Percentiles rank a stretch among this genome's conserved stretches.
Conservation (phyloP, 768 basidiomycete genomes). For the Amanita jacksonii region DNA sequence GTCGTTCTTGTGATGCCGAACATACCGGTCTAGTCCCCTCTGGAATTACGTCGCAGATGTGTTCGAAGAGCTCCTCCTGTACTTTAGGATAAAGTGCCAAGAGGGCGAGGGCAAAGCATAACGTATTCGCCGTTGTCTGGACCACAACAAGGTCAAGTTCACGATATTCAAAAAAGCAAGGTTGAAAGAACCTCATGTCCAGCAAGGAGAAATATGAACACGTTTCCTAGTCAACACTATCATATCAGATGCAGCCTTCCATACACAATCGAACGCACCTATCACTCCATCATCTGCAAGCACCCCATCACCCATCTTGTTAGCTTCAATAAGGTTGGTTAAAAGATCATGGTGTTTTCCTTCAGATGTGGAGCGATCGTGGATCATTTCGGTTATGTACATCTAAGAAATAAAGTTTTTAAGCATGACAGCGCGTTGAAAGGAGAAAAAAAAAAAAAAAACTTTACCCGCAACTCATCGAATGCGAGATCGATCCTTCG, state of each 20-base stretch:
- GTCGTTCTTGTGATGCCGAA: neutral
- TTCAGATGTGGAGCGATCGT: slow-evolving; percentile 27
- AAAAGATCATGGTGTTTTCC: slow-evolving; percentile 41
- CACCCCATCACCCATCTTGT: slow-evolving; percentile 24
- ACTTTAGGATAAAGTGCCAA: slow-evolving; percentile 30
- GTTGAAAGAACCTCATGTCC: slow-evolving; percentile 41
- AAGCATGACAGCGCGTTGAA: neutral
- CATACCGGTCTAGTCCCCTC: slow-evolving; percentile 23
- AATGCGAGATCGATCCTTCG: slow-evolving; percentile 27
- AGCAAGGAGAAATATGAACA: slow-evolving; percentile 47
- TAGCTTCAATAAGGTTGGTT: slow-evolving; percentile 41
- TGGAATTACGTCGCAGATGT: slow-evolving; percentile 23
- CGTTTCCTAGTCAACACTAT: slow-evolving; percentile 24
- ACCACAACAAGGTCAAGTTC: neutral
- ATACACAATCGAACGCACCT: slow-evolving; percentile 14
- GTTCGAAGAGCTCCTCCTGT: slow-evolving; percentile 26
- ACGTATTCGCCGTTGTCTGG: slow-evolving; percentile 28
- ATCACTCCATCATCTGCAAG: slow-evolving; percentile 36
- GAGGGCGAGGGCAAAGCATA: slow-evolving; percentile 29
- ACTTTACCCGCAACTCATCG: slow-evolving; percentile 32
- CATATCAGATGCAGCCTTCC: too few species aligned
- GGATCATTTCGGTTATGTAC: slow-evolving; percentile 47
- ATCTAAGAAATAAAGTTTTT: slow-evolving; percentile 9
- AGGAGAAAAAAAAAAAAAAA: too few species aligned
- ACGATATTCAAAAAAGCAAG: too few species aligned